Evolutionary conservation across 1,284 basidiomycete genomes (phyloP), one percentile per base, ranked within the genome.

Genomic region (Phylloporus sp.): DNA sequence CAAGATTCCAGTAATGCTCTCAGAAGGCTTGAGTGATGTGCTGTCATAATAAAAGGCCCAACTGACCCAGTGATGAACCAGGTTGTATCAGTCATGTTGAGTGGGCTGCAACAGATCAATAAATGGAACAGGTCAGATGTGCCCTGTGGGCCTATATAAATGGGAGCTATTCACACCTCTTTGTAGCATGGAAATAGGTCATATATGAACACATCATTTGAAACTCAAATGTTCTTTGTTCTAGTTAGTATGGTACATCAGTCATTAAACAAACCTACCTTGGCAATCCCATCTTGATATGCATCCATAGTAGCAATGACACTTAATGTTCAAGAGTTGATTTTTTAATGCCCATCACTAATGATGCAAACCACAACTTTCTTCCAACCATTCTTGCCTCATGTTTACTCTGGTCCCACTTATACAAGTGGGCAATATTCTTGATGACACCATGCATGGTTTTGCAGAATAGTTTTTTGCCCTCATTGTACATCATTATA

Each of bases 341-440:
- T 93, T 82, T 96, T 96, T 69, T 81, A 77, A 50, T 95, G 85
- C 0, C 88, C 87, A 71, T 89, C 87, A 40, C 69, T 72, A 22
- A 78, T 80, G 64, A 82, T 80, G 66, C 80, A 83, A n/a, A 84
- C 77, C 11, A 83, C 82, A 29, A 90, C 93, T 84, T 98, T 98
- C 82, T 98, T 97, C 96, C 96, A 98, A 1, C 96, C 95, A 0
- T 98, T 94, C 74, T 94, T 92, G 2, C 95, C 95, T 96, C 96
- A 98, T 2, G 92, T 98, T 94, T 95, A 69, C 90, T 92, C 60
- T 93, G 79, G 51, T 91, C 90, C 26, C 94, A 82, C 68, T 90
- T 91, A 75, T 93, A 95, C 64, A 96, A 76, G 74, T 94, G 91
- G 18, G 87, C 87, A 58, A 94, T 84, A 71, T 96, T 96, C 81